Evolutionary conservation across 148 eudicot species (phyloP).

Genomic region (Cornus kousa): DNA sequence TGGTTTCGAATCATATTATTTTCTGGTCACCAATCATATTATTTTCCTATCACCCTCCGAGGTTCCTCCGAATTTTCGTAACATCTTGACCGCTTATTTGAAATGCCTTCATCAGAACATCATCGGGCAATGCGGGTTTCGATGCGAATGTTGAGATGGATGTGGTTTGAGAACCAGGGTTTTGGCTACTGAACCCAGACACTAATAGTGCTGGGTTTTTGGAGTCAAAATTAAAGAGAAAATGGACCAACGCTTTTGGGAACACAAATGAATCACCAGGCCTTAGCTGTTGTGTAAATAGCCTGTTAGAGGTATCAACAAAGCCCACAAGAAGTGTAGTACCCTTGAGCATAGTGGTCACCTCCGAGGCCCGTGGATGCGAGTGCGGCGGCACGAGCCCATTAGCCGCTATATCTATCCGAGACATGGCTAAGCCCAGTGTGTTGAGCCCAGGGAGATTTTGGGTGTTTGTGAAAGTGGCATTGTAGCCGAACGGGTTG

Average conservation of each 20-base stretch:
- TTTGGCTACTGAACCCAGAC: slow-evolving; percentile 71
- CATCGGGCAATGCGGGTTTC: slow-evolving; percentile 53
- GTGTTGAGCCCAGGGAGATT: slow-evolving; percentile 78
- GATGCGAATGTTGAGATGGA: slow-evolving; percentile 47
- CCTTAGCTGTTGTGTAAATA: slow-evolving; percentile 49
- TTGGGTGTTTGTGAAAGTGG: slow-evolving; percentile 44
- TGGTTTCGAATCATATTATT: neutral
- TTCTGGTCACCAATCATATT: too few species aligned
- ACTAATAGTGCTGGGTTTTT: slow-evolving; percentile 42
- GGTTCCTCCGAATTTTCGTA: slow-evolving; percentile 48
- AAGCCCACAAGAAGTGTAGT: slow-evolving; percentile 65
- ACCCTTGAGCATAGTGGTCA: slow-evolving; percentile 62
- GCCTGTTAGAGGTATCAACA: slow-evolving; percentile 53
- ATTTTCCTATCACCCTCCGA: slow-evolving; percentile 38
- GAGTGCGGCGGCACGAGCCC: slow-evolving; percentile 78
- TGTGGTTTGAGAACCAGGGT: slow-evolving; percentile 61
- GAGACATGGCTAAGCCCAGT: slow-evolving; percentile 70
- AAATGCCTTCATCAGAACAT: slow-evolving; percentile 54
- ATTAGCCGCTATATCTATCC: slow-evolving; percentile 55
- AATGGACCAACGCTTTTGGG: slow-evolving; percentile 78
- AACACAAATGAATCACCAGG: slow-evolving; percentile 79
- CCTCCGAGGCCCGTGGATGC: slow-evolving; percentile 90
- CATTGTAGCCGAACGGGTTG: slow-evolving; percentile 57
- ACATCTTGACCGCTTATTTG: slow-evolving; percentile 62
- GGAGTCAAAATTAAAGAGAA: slow-evolving; percentile 47